These are phyloP conservation scores for Hemisphaericaspora subhashii DNA, from an alignment of 1,139 yeast genomes.

Conservation along the genomic window DNA sequence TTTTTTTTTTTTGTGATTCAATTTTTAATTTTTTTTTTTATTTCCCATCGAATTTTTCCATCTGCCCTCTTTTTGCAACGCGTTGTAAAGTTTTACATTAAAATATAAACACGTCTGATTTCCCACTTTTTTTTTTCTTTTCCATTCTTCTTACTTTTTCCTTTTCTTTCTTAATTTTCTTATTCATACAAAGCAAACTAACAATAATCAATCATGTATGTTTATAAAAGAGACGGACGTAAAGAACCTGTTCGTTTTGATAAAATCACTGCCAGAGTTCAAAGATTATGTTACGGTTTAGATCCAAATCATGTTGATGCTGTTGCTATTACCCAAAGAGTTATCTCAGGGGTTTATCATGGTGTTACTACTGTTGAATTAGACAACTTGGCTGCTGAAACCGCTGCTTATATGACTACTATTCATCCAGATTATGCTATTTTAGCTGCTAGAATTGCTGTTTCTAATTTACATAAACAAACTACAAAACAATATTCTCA, in stretches of 20 bases:
- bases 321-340: slow-evolving; percentile 84
- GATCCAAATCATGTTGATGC: slow-evolving; percentile 85
- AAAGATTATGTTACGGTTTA: slow-evolving; percentile 71
- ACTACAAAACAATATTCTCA: slow-evolving; percentile 87
- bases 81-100: background rate
- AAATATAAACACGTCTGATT: slow-evolving; percentile 5
- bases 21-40: too few relatives aligned
- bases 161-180: slow-evolving; percentile 1
- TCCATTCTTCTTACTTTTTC: background rate
- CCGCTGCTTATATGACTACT: slow-evolving; percentile 96
- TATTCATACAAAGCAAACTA: background rate
- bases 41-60: slow-evolving; percentile 1
- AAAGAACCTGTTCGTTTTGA: slow-evolving; percentile 85
- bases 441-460: slow-evolving; percentile 92
- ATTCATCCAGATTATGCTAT: slow-evolving; percentile 95
- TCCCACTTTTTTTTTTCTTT: slow-evolving; percentile 4
- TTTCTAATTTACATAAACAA: slow-evolving; percentile 88
- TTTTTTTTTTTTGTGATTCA: slow-evolving; percentile 1
- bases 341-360: slow-evolving; percentile 87
- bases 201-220: slow-evolving; percentile 38
- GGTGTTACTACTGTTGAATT: slow-evolving; percentile 95
- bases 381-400: slow-evolving; percentile 92
- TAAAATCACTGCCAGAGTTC: slow-evolving; percentile 53
- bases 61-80: slow-evolving; percentile 3
- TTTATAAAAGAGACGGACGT: slow-evolving; percentile 70